Percentiles rank a stretch among this genome's conserved stretches.
phyloP scores from a whole-genome alignment of 768 basidiomycete genomes.

The Naganishia onofrii region DNA sequence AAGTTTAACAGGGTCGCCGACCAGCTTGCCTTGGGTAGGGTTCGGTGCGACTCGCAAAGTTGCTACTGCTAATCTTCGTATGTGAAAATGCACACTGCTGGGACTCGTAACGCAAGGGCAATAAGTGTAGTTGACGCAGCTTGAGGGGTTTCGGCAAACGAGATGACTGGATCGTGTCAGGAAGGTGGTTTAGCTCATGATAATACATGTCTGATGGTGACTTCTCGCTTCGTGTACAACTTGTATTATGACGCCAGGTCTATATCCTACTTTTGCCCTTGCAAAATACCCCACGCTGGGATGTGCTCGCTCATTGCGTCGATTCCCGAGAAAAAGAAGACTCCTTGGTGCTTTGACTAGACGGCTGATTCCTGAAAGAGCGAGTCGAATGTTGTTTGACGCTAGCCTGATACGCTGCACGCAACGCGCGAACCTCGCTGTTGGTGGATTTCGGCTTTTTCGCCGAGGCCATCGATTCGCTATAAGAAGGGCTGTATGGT shows the following conservation, averaged over 20 bases:
- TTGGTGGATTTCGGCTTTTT: neutral
- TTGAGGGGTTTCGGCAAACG: too few relatives aligned
- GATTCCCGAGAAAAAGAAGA: neutral
- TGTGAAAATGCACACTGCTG: too few relatives aligned
- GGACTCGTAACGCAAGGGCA: too few relatives aligned
- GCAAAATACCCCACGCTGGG: too few relatives aligned
- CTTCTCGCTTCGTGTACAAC: neutral
- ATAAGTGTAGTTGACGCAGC: too few relatives aligned
- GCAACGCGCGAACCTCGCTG: conserved; percentile 9
- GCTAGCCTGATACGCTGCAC: conserved; percentile 23
- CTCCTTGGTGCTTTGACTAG: neutral
- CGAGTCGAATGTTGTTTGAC: conserved; percentile 15
- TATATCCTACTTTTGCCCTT: too few relatives aligned
- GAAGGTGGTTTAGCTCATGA: too few relatives aligned
- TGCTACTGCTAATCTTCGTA: too few relatives aligned
- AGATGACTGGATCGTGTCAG: too few relatives aligned
- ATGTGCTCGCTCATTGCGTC: neutral
- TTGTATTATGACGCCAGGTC: neutral
- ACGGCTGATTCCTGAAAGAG: conserved; percentile 1
- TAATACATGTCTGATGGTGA: neutral
- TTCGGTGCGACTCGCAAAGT: too few relatives aligned
- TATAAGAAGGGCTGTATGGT: neutral
- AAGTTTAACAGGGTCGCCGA: too few relatives aligned
- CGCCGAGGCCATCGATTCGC: neutral
- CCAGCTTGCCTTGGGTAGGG: too few relatives aligned